Evolutionary conservation across 1,139 yeast genomes (phyloP).

Genomic region (Spathaspora sp.): DNA sequence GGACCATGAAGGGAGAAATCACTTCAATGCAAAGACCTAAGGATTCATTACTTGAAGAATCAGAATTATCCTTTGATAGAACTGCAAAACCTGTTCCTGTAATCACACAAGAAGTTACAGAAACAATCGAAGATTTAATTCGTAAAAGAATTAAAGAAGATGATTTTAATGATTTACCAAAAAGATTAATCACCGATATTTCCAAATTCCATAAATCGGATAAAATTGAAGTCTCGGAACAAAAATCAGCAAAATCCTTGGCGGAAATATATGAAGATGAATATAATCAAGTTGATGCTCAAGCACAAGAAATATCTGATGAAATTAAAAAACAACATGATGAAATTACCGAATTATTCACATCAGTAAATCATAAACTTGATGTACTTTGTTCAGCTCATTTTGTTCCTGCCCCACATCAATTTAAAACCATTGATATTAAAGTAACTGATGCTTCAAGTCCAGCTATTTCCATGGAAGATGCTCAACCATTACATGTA

Average conservation of each 20-base stretch:
- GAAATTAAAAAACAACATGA: slow-evolving; percentile 71
- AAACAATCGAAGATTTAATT: slow-evolving; percentile 82
- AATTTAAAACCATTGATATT: slow-evolving; percentile 68
- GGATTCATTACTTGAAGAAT: slow-evolving; percentile 64
- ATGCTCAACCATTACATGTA: slow-evolving; percentile 88
- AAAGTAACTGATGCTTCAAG: slow-evolving; percentile 55
- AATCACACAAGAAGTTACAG: slow-evolving; percentile 85
- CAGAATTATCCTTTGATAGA: slow-evolving; percentile 46
- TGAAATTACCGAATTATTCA: slow-evolving; percentile 70
- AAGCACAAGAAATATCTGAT: slow-evolving; percentile 49
- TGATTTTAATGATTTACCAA: slow-evolving; percentile 83
- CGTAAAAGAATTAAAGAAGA: slow-evolving; percentile 72
- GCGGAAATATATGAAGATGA: slow-evolving; percentile 94
- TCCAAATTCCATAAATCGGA: slow-evolving; percentile 53
- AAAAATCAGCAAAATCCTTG: slow-evolving; percentile 81
- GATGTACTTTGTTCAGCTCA: slow-evolving; percentile 92
- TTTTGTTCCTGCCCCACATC: slow-evolving; percentile 87
- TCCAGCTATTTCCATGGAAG: slow-evolving; percentile 89
- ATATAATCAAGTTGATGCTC: slow-evolving; percentile 49
- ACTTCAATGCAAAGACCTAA: slow-evolving; percentile 76
- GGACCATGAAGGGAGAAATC: slow-evolving; percentile 95
- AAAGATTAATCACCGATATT: slow-evolving; percentile 64
- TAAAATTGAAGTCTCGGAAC: slow-evolving; percentile 71
- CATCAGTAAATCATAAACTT: slow-evolving; percentile 63
- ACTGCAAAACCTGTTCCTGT: slow-evolving; percentile 72